Evolutionary conservation across 2,329 filamentous ascomycete species (phyloP), one percentile per base, ranked within the genome.

Genomic region (Herpotrichia juniperi): DNA sequence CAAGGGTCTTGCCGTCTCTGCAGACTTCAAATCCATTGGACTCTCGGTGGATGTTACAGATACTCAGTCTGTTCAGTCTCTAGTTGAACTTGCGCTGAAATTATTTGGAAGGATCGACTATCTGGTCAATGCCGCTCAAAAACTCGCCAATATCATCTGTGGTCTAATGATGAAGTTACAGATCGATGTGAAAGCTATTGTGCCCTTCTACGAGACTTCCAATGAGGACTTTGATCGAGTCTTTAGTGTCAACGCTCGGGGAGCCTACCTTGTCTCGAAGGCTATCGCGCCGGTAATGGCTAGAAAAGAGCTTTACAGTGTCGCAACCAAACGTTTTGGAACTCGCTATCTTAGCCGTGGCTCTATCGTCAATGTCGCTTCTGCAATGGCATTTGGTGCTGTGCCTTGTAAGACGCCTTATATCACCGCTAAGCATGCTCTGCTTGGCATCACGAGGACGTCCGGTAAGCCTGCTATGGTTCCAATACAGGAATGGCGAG

Each of bases 401-500:
- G 32, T 42, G 6, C 47, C 52, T 24, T 40, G 55, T 2, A 59
- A 61, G 34, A 50, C 34, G 11, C 49, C 63, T 6, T 67, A 67
- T 39, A 48, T 45, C n/a, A 54, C 61, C 11, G 35, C 50, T 1
- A 67, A 71, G 57, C 65, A 71, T 46, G 69, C 54, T 8, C 59
- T 75, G 16, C 51, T 73, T 17, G 68, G 66, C 14, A 50, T 71
- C 17, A 68, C 66, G 1, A 65, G 50, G 43, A 39, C 54, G 1
- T 62, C 64, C n/a, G 66, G 67, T 53, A 37, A 31, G 50, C 10
- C 46, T 31, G 16, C 34, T 21, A 21, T 21, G 8, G 3, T 22
- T n/a, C 14, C 31, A 34, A 34, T 34, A 34, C 31, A 10, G 16
- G 8, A 34, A 34, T n/a, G 31, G 4, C 14, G 16, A n/a, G 31